Percentiles rank a stretch among this genome's conserved stretches.
phyloP scores from a whole-genome alignment of 2,329 filamentous ascomycete genomes.

The Gaeumannomyces sp. region DNA sequence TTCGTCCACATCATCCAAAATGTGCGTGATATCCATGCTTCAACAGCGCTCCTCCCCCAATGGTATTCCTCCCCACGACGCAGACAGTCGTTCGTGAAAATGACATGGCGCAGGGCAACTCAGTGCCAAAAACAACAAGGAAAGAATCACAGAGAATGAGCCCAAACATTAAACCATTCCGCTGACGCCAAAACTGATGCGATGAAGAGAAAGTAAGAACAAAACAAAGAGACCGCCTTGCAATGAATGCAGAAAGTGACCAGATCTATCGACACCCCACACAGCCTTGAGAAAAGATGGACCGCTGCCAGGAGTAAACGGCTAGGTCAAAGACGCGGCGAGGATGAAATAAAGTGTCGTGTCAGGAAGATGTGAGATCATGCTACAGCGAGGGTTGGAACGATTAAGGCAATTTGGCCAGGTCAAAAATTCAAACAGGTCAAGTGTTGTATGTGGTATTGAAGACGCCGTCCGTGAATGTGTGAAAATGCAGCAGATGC shows the following conservation, averaged over 20 bases:
- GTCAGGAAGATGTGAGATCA: background rate
- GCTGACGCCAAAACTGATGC: background rate
- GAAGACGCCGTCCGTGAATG: background rate
- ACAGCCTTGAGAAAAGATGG: background rate
- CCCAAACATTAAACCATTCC: background rate
- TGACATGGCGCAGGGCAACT: background rate
- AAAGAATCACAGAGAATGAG: background rate
- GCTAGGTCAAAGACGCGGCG: no score
- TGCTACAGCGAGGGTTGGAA: background rate
- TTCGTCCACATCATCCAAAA: background rate
- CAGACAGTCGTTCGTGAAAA: background rate
- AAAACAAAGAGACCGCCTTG: background rate
- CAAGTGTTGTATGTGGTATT: background rate
- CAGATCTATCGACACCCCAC: background rate
- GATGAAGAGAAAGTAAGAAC: background rate
- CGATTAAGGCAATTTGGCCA: background rate
- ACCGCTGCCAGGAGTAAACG: background rate
- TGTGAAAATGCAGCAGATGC: conserved; percentile 2
- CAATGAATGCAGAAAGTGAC: background rate
- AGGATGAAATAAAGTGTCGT: background rate
- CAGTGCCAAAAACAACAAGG: background rate
- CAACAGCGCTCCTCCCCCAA: background rate
- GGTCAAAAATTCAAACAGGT: background rate
- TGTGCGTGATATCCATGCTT: background rate
- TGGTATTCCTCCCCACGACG: background rate